phyloP scores from a whole-genome alignment of 768 basidiomycete species.

The Pisolithus tinctorius region DNA sequence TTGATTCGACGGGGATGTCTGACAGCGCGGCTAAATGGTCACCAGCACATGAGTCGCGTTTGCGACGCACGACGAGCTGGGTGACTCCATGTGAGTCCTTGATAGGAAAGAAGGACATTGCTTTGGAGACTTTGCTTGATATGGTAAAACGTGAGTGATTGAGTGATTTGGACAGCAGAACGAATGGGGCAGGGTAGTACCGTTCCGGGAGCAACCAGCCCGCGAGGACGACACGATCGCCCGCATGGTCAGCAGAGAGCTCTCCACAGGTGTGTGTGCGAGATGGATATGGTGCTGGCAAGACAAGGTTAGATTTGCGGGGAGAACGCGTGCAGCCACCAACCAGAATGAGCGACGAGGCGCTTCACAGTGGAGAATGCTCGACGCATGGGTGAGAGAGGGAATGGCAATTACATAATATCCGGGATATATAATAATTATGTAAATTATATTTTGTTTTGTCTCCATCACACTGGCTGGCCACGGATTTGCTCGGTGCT shows the following conservation, averaged over 20 bases:
- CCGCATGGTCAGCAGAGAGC: conserved; percentile 46
- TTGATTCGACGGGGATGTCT: conserved; percentile 67
- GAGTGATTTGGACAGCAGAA: conserved; percentile 22
- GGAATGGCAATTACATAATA: conserved; percentile 1
- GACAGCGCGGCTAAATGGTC: conserved; percentile 40
- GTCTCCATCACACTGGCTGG: background rate
- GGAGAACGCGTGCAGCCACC: background rate
- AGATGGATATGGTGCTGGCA: conserved; percentile 47
- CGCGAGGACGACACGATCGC: conserved; percentile 57
- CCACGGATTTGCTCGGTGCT: conserved; percentile 13
- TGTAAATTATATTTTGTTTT: background rate
- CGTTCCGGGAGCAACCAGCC: conserved; percentile 83
- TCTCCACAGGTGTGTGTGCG: conserved; percentile 63
- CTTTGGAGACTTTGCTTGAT: conserved; percentile 59
- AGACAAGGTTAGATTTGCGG: conserved; percentile 3
- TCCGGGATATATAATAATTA: background rate
- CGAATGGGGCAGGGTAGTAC: conserved; percentile 37
- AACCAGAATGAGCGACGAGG: conserved; percentile 7
- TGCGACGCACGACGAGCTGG: conserved; percentile 67
- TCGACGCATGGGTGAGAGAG: background rate
- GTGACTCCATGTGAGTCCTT: conserved; percentile 71
- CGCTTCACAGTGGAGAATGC: background rate
- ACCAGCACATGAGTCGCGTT: conserved; percentile 18
- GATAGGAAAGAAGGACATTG: conserved; percentile 80
- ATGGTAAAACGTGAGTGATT: conserved; percentile 29